Base-by-base conservation (phyloP, 345 rosid species). In the Cardiospermum halicacabum region DNA sequence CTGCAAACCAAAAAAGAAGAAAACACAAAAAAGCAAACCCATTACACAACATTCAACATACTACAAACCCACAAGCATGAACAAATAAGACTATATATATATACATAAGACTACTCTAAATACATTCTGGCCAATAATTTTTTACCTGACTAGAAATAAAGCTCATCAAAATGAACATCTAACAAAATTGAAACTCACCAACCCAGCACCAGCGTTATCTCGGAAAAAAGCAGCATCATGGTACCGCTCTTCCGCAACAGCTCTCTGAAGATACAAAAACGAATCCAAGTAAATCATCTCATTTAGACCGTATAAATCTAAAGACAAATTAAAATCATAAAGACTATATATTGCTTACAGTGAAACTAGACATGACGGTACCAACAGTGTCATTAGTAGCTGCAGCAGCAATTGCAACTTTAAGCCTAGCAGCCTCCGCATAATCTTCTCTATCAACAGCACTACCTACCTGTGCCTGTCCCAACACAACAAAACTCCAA, bases 371-470 rank as follows among this genome's bases (percentile, higher is more conserved):
- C 81, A 90, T 85, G 65, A 80, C 89, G 72, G 74, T 75, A 57
- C 96, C 96, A 78, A 93, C 96, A 66, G 81, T 67, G 54, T 90
- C 98, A 60, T 83, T 80, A 5, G 81, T 77, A 43, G 96, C 79
- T 1, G 90, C 84, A 58, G 97, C 97, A 55, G 98, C 96, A 77
- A 93, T 85, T 22, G 97, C 96, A 69, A 88, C 98, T 78, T 93
- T 88, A 6, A 93, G 73, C 75, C 81, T 83, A 48, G 90, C 88
- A 65, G 98, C 98, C 80, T 85, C 92, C 49, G 71, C 83, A 57
- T 82, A 90, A 67, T 93, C 97, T 79, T 90, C 92, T 54, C 71
- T 78, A 57, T 32, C 60, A 0, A 90, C 76, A 11, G 97, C 90
- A 56, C 69, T 71, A 62, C 69, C 73, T 64, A 93, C 76, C 56